Base-by-base conservation (phyloP, 1,139 yeast species). In the Maudiozyma humilis region DNA sequence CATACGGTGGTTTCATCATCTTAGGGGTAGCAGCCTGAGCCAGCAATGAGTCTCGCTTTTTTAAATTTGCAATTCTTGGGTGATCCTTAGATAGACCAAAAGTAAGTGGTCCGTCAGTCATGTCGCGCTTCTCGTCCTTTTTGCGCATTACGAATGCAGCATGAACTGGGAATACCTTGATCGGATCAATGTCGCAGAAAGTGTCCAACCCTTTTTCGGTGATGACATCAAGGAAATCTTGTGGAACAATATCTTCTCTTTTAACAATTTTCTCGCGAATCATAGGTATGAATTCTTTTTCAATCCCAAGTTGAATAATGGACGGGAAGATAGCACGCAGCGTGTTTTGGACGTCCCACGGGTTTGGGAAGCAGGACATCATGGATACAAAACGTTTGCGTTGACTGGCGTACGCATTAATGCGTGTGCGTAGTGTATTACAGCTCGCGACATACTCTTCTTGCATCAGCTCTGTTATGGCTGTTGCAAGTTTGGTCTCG, bases 281-380 rank as follows among this genome's bases (percentile, higher is more conserved):
- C 8, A 23, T 6, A 23, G 27, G 27, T 10, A 23, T 6, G 27
- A 23, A 23, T 23, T 23, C 27, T 10, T 23, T 23, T 23, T 23
- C 10, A 6, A 23, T 6, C 10, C 10, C 10, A 6, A 23, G 10
- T 10, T 23, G 8, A 23, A 23, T 23, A 23, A 23, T 23, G 6
- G 27, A 23, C 6, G 27, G 27, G 10, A 23, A 23, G 10, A 23
- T 10, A 6, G 27, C 32, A 47, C 8, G 39, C 46, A 3, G 44
- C 46, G 12, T 29, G 36, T 1, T 37, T 44, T 36, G 19, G 36
- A 23, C 27, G 6, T 23, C 27, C 27, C 27, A 23, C 6, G 27
- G 27, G 10, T 23, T 6, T 6, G 27, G 27, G 27, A 23, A 23
- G 10, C 27, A 23, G 8, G 27, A 6, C 27, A 23, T 23, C 27